These are phyloP conservation scores for Apiotrichum montevideense DNA, from an alignment of 1,284 basidiomycete species.

Conservation along the genomic window DNA sequence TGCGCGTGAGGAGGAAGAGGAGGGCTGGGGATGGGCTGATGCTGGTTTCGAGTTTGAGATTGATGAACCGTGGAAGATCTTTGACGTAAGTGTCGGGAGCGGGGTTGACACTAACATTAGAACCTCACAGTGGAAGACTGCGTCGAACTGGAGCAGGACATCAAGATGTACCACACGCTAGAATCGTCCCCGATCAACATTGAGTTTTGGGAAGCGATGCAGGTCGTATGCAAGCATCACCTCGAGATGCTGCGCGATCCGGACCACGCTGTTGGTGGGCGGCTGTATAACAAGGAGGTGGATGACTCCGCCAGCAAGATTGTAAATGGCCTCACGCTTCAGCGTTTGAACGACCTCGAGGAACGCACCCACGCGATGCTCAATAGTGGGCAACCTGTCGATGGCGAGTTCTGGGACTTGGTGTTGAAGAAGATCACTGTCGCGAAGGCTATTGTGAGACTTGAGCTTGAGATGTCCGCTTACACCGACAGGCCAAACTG, in stretches of 20 bases:
- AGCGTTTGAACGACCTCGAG: slow-evolving; percentile 77
- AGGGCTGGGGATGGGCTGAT: slow-evolving; percentile 62
- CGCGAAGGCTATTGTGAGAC: slow-evolving; percentile 86
- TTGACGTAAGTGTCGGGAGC: slow-evolving; percentile 60
- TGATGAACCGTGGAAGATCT: slow-evolving; percentile 94
- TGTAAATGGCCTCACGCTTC: slow-evolving; percentile 54
- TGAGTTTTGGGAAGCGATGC: slow-evolving; percentile 98
- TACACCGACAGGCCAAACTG: slow-evolving; percentile 66
- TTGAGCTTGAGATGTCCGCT: slow-evolving; percentile 1
- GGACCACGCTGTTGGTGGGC: slow-evolving; percentile 39
- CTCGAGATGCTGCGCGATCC: slow-evolving; percentile 65
- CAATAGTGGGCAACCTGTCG: slow-evolving; percentile 83
- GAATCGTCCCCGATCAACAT: slow-evolving; percentile 82
- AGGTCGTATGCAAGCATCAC: slow-evolving; percentile 89
- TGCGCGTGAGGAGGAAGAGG: slow-evolving; percentile 57
- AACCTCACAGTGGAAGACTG: slow-evolving; percentile 82
- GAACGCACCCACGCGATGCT: slow-evolving; percentile 81
- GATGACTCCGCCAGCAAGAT: slow-evolving; percentile 35
- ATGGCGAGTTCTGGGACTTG: slow-evolving; percentile 96
- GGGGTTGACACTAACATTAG: slow-evolving; percentile 46
- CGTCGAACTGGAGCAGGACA: slow-evolving; percentile 88
- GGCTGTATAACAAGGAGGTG: slow-evolving; percentile 34
- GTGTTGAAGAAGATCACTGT: slow-evolving; percentile 88
- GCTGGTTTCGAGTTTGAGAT: slow-evolving; percentile 93
- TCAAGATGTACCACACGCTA: slow-evolving; percentile 81